A percentile compares a stretch with the other conserved stretches of the same genome.
These are phyloP conservation scores for Heliamphora pulchella DNA, from an alignment of 179 eudicot genomes.

Conservation along the genomic window DNA sequence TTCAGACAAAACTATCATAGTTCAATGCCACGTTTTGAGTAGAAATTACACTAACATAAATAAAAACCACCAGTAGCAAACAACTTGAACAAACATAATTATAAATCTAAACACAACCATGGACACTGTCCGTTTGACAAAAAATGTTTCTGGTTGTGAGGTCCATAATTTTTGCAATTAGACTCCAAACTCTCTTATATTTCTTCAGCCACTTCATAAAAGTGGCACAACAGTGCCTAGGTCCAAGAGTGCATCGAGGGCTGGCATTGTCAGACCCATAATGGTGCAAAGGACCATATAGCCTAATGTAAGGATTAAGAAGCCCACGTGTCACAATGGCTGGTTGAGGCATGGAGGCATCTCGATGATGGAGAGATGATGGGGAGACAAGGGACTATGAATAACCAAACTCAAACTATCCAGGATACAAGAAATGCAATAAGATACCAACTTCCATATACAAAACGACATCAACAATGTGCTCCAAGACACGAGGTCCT, in stretches of 20 bases:
- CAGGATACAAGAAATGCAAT: slow-evolving; percentile 2
- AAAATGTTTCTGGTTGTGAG: not conserved
- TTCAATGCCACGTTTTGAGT: not conserved
- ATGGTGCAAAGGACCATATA: not conserved
- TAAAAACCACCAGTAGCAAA: not conserved
- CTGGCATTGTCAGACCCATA: not conserved
- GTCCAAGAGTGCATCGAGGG: not conserved
- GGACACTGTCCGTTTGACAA: not conserved
- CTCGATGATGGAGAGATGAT: not conserved
- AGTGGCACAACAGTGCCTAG: not conserved
- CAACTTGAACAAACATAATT: not conserved
- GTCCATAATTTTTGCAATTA: not conserved
- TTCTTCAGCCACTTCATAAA: not conserved
- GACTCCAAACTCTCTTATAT: not conserved
- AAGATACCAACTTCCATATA: slow-evolving; percentile 74
- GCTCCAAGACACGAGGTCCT: slow-evolving; percentile 96
- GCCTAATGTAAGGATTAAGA: not conserved
- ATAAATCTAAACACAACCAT: not conserved
- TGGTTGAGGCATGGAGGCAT: not conserved
- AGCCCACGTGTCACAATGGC: not conserved
- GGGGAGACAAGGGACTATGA: not conserved
- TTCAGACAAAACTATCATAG: not conserved
- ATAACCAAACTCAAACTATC: slow-evolving; percentile 6
- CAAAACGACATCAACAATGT: slow-evolving; percentile 87
- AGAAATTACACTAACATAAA: not conserved